A percentile compares a stretch with the other conserved stretches of the same genome.
Evolutionary conservation across 2,329 filamentous ascomycete species (phyloP).

Genomic region (Pseudogymnoascus sp.): DNA sequence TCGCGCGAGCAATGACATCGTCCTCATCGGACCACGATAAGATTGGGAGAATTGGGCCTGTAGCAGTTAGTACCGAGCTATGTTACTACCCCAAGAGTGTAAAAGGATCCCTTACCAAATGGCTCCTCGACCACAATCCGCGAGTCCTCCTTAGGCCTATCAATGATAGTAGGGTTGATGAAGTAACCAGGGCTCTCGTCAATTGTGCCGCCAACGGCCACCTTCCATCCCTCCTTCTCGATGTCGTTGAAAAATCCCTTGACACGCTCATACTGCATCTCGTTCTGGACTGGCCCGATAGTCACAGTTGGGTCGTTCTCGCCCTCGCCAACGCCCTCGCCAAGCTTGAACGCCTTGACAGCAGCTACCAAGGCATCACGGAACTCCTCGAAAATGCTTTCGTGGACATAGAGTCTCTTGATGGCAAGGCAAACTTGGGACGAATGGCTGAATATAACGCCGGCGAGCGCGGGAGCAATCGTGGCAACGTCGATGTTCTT

Average conservation of each 20-base stretch:
- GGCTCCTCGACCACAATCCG: slow-evolving; percentile 52
- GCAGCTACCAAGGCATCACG: slow-evolving; percentile 43
- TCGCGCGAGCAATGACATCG: slow-evolving; percentile 52
- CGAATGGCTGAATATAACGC: slow-evolving; percentile 45
- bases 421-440: slow-evolving; percentile 50
- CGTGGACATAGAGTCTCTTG: slow-evolving; percentile 57
- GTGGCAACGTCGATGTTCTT: slow-evolving; percentile 45
- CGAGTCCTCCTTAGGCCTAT: slow-evolving; percentile 49
- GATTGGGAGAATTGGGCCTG: slow-evolving; percentile 58
- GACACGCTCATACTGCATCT: slow-evolving; percentile 56
- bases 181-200: slow-evolving; percentile 41
- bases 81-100: background rate
- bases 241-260: slow-evolving; percentile 49
- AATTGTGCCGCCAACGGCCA: slow-evolving; percentile 37
- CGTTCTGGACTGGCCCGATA: slow-evolving; percentile 55
- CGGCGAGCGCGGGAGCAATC: slow-evolving; percentile 37
- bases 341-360: slow-evolving; percentile 39
- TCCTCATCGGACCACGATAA: slow-evolving; percentile 55
- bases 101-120: slow-evolving; percentile 37
- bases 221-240: slow-evolving; percentile 45
- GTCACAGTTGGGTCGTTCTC: slow-evolving; percentile 28
- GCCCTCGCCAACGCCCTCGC: slow-evolving; percentile 43
- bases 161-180: slow-evolving; percentile 52
- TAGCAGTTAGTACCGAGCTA: background rate
- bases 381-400: slow-evolving; percentile 52